These are phyloP conservation scores for Boletellus deceptivus DNA, from an alignment of 1,284 basidiomycete species.

Conservation along the genomic window DNA sequence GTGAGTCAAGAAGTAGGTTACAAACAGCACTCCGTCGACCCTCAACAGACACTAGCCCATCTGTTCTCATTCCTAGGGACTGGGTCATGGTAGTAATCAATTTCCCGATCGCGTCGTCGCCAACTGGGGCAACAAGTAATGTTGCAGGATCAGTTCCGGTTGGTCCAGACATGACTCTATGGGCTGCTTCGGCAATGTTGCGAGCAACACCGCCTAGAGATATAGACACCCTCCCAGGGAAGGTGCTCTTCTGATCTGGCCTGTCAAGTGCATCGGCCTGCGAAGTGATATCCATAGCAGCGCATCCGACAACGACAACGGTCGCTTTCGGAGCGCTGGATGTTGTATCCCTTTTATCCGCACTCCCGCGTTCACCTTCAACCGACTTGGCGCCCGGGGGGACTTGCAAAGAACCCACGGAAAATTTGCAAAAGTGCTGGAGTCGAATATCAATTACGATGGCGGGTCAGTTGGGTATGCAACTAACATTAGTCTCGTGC, in stretches of 20 bases:
- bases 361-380: background rate
- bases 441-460: conserved; percentile 3
- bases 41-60: conserved; percentile 62
- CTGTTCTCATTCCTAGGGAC: conserved; percentile 72
- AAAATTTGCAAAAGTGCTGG: conserved; percentile 14
- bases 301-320: conserved; percentile 76
- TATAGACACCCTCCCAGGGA: conserved; percentile 73
- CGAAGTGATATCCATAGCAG: conserved; percentile 86
- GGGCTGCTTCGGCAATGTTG: conserved; percentile 90
- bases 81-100: conserved; percentile 58
- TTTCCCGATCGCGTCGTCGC: conserved; percentile 68
- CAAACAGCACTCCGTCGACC: conserved; percentile 71
- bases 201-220: conserved; percentile 90
- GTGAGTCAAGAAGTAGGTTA: conserved; percentile 75
- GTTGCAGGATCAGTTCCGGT: conserved; percentile 34
- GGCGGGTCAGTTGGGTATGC: background rate
- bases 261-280: conserved; percentile 33
- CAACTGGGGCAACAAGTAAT: conserved; percentile 63
- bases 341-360: background rate
- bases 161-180: conserved; percentile 52
- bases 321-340: conserved; percentile 23
- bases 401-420: background rate
- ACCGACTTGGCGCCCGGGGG: background rate
- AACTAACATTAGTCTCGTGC: conserved; percentile 19
- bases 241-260: conserved; percentile 62